A percentile compares a stretch with the other conserved stretches of the same genome.
Conservation (phyloP, 305 asterid genomes). For the Fraxinus xanthoxyloides region DNA sequence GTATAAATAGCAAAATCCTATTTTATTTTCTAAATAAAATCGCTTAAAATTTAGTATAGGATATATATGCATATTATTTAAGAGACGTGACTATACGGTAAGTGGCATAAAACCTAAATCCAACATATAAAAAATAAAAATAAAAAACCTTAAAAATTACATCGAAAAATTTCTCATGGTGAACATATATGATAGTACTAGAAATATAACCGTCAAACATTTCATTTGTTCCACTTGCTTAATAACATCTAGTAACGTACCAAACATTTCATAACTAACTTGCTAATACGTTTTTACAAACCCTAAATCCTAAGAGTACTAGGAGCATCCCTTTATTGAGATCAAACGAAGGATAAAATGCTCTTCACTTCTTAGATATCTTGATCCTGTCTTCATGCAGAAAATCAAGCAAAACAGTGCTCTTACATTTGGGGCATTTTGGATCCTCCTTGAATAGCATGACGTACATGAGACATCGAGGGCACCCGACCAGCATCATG, state of each 20-base stretch:
- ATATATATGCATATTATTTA: too few species aligned
- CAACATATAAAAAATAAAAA: too few species aligned
- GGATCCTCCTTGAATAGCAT: constrained; percentile 52
- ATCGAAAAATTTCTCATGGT: not conserved
- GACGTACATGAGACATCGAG: constrained; percentile 66
- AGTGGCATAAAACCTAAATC: not conserved
- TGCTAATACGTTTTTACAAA: not conserved
- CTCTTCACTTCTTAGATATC: constrained; percentile 28
- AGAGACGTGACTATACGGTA: not conserved
- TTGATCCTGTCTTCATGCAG: constrained; percentile 35
- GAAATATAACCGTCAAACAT: too few species aligned
- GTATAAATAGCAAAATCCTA: too few species aligned
- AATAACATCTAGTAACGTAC: not conserved
- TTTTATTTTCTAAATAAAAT: too few species aligned
- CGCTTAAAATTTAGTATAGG: too few species aligned
- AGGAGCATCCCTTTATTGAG: not conserved
- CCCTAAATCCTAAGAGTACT: not conserved
- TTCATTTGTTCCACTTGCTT: not conserved
- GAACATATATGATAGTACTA: too few species aligned
- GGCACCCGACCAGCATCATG: constrained; percentile 70
- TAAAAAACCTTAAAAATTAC: too few species aligned
- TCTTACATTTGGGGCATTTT: constrained; percentile 65
- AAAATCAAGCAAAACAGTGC: constrained; percentile 59
- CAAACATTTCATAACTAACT: not conserved
- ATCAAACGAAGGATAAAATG: not conserved